Evolutionary conservation across 345 rosid species (phyloP), one percentile per base, ranked within the genome.

Genomic region (Aurinia saxatilis): DNA sequence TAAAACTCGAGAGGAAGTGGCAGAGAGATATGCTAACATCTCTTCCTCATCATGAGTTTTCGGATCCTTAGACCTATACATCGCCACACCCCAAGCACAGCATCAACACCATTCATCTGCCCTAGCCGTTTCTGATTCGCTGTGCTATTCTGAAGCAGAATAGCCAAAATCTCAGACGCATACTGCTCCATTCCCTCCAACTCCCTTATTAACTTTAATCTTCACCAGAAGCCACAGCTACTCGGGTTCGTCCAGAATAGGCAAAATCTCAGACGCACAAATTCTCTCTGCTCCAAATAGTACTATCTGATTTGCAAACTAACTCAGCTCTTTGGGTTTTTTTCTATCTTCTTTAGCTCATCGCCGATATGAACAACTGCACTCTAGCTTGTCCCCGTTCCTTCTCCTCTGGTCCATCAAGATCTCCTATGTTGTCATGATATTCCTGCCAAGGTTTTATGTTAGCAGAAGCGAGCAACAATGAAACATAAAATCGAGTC

Each of bases 101-200:
- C 93, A 60, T 92, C 99, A 63, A 92, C 95, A 4, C 99, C 99
- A 19, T 92, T 92, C 96, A 92, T 90, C 73, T 85, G 93, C 49
- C 96, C 99, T 39, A 92, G 31, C 51, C 80, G 82, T 79, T 85
- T 92, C 87, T 92, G 99, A 52, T 92, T 92, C 4, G 80, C 90
- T 12, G 78, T 67, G 62, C 97, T 85, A 59, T 79, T 87, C 72
- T 92, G 98, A 68, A 92, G 54, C 76, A 92, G 61, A 63, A 92
- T 92, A 5, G 97, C 97, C 65, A 92, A 55, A 57, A 92, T 89
- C 90, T 92, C 97, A 8, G 99, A 83, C 0, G 97, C 95, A 1
- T 89, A 92, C 74, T 92, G 97, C 81, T 92, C 90, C 65, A 83
- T 87, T 11, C 96, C 70, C 50, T 92, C 97, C n/a, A 92, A 92